phyloP scores from a whole-genome alignment of 2,329 filamentous ascomycete species.

The Verticillium nonalfalfae region DNA sequence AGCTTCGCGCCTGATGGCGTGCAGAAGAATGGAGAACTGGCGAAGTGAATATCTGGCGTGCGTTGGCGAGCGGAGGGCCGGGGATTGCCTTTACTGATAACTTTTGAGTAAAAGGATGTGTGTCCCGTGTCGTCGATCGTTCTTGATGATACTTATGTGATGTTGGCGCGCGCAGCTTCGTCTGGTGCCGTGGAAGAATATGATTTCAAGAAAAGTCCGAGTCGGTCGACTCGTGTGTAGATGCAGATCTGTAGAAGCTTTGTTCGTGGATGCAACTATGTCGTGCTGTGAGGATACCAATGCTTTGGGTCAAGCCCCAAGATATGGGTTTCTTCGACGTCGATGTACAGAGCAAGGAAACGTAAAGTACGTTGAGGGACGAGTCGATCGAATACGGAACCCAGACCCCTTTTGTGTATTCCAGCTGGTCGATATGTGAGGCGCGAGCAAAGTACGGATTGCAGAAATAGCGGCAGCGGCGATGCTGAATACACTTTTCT shows the following conservation, averaged over 20 bases:
- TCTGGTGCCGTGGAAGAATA: no score
- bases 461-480: neutral
- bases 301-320: neutral
- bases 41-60: no score
- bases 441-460: neutral
- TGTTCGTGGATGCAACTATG: neutral
- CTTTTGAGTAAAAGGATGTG: neutral
- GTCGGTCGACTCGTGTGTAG: neutral
- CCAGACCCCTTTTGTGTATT: neutral
- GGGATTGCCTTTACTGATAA: neutral
- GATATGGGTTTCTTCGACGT: neutral
- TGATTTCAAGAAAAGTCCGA: no score
- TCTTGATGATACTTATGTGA: neutral
- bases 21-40: no score
- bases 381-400: neutral
- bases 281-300: neutral
- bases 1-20: no score
- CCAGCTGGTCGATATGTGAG: neutral
- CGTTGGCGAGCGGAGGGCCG: no score
- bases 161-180: neutral
- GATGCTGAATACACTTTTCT: neutral
- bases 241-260: neutral
- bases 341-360: neutral
- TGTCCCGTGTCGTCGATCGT: neutral
- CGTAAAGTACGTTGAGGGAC: no score